Evolutionary conservation across 2,329 filamentous ascomycete species (phyloP).

Genomic region (Chaetomium globosum): DNA sequence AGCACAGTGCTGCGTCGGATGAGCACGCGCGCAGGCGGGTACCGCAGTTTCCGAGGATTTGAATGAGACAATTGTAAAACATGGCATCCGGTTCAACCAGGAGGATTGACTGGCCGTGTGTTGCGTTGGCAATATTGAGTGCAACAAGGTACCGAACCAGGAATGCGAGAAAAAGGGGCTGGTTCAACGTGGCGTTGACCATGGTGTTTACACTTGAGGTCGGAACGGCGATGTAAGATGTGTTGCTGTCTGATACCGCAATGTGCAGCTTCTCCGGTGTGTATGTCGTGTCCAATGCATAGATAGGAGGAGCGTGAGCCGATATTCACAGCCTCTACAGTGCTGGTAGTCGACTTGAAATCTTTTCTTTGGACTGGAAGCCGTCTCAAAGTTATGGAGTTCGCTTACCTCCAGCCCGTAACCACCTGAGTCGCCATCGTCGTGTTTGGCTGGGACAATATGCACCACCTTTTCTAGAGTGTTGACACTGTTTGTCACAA

Average conservation of each 20-base stretch:
- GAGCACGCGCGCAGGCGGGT: conserved; percentile 34
- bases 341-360: conserved; percentile 47
- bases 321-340: conserved; percentile 39
- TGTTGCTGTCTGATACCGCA: conserved; percentile 41
- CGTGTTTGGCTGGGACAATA: conserved; percentile 32
- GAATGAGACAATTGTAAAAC: conserved; percentile 38
- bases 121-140: conserved; percentile 26
- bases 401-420: conserved; percentile 23
- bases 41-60: conserved; percentile 29
- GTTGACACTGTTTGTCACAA: conserved; percentile 42
- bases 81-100: conserved; percentile 43
- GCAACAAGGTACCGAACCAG: conserved; percentile 37
- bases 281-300: conserved; percentile 41
- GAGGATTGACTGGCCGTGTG: conserved; percentile 33
- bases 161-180: conserved; percentile 35
- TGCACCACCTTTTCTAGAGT: conserved; percentile 42
- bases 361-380: conserved; percentile 17
- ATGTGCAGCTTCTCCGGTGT: conserved; percentile 37
- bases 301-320: conserved; percentile 36
- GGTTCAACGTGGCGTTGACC: conserved; percentile 21
- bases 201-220: conserved; percentile 31
- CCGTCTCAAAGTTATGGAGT: not conserved
- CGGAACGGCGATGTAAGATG: conserved; percentile 42
- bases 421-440: conserved; percentile 6
- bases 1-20: conserved; percentile 27